A percentile compares a stretch with the other conserved stretches of the same genome.
Conservation (phyloP, 2,329 filamentous ascomycete genomes). For the Scedosporium dehoogii region DNA sequence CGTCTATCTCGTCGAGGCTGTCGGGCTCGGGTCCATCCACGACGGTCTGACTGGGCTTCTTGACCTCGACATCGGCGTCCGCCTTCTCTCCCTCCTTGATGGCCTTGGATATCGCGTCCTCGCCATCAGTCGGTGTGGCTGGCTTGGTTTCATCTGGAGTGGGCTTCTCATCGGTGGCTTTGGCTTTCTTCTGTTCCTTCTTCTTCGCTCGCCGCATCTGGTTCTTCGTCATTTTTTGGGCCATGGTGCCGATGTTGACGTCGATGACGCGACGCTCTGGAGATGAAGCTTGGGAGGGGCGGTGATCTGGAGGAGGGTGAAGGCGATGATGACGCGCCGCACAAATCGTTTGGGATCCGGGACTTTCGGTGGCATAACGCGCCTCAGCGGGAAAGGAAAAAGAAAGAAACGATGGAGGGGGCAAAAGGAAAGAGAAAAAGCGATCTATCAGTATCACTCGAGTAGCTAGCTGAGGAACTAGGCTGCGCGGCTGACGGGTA, state of each 20-base stretch:
- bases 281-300: conserved; percentile 17
- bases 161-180: conserved; percentile 14
- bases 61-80: conserved; percentile 16
- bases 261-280: conserved; percentile 7
- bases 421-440: not conserved
- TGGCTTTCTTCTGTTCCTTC: conserved; percentile 74
- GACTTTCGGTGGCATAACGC: conserved; percentile 8
- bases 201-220: conserved; percentile 87
- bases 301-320: conserved; percentile 16
- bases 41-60: conserved; percentile 21
- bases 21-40: conserved; percentile 19
- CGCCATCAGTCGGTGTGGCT: conserved; percentile 27
- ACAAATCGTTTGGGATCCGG: conserved; percentile 27
- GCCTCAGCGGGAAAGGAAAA: not conserved
- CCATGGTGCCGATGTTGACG: conserved; percentile 36
- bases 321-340: conserved; percentile 23
- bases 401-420: conserved; percentile 3
- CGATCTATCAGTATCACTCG: not conserved
- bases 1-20: conserved; percentile 33
- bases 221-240: conserved; percentile 80
- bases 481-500: not conserved
- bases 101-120: conserved; percentile 26
- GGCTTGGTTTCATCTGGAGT: conserved; percentile 28
- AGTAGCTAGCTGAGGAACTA: not conserved
- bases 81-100: conserved; percentile 4